phyloP scores from a whole-genome alignment of 345 rosid genomes.

The Melaleuca alternifolia region DNA sequence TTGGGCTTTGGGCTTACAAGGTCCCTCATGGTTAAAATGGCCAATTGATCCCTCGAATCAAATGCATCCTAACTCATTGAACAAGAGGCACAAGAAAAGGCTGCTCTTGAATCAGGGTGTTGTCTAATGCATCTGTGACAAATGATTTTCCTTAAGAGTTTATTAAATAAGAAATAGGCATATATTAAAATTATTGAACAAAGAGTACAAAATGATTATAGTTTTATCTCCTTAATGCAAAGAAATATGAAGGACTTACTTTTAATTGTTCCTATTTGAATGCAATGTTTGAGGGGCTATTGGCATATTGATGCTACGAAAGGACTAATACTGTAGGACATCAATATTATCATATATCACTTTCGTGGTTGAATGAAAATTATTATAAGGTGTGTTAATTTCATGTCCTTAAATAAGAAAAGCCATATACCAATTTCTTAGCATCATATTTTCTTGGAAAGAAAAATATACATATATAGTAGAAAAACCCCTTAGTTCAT shows the following conservation, averaged over 20 bases:
- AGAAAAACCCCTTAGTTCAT: neutral
- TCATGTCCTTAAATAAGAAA: neutral
- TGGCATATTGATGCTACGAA: neutral
- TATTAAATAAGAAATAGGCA: neutral
- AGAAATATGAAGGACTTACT: too few species aligned
- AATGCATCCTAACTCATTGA: slow-evolving; percentile 83
- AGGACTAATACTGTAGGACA: neutral
- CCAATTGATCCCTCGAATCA: slow-evolving; percentile 78
- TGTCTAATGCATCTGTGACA: slow-evolving; percentile 76
- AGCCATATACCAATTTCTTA: neutral
- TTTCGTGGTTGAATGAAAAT: neutral
- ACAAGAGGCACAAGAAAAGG: slow-evolving; percentile 77
- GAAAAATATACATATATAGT: neutral
- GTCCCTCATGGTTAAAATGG: slow-evolving; percentile 79
- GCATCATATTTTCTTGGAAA: neutral
- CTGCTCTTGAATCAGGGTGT: slow-evolving; percentile 62
- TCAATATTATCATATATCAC: neutral
- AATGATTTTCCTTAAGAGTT: neutral
- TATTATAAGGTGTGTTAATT: neutral
- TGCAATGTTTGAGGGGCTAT: neutral
- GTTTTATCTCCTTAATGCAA: too few species aligned
- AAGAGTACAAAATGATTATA: too few species aligned
- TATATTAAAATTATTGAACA: neutral
- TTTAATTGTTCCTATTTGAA: neutral
- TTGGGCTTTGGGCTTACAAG: slow-evolving; percentile 44